Conservation (phyloP, 768 basidiomycete species). For the Hirschioporus abietinus region DNA sequence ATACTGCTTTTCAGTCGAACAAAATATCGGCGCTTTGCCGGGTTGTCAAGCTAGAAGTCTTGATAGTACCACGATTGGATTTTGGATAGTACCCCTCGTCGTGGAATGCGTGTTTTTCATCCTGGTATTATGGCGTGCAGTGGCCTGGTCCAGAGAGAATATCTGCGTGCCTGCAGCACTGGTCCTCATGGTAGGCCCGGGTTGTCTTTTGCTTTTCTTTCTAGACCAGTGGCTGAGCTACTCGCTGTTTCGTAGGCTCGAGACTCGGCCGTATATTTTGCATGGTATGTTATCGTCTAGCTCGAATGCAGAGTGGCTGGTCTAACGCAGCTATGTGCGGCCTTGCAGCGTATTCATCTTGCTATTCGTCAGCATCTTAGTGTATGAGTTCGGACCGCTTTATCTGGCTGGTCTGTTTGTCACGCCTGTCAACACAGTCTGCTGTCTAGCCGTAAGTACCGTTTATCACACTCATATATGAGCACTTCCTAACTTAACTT, state of each 20-base stretch:
- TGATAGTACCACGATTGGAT: constrained; percentile 11
- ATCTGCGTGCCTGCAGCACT: constrained; percentile 8
- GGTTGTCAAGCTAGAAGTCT: constrained; percentile 12
- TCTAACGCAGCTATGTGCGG: not conserved
- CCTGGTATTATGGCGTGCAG: constrained; percentile 6
- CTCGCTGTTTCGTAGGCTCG: constrained; percentile 5
- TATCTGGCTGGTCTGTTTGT: constrained; percentile 10
- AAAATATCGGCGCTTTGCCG: constrained; percentile 8
- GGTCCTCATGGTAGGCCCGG: constrained; percentile 9
- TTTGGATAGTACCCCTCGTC: constrained; percentile 13
- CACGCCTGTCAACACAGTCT: constrained; percentile 12
- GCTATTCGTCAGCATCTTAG: constrained; percentile 12
- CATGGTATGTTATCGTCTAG: constrained; percentile 9
- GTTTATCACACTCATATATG: no score
- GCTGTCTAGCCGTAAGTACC: constrained; percentile 12
- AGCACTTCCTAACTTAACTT: no score
- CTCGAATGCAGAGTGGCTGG: not conserved
- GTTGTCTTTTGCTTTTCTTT: not conserved
- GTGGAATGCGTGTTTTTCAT: constrained; percentile 11
- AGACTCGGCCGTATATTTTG: constrained; percentile 13
- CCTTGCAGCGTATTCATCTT: constrained; percentile 8
- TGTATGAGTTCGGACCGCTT: constrained; percentile 12
- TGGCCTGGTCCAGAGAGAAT: constrained; percentile 6
- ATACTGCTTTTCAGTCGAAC: constrained; percentile 1
- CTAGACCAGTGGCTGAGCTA: not conserved